Base-by-base conservation (phyloP, 352 stramenopile species). In the Plasmopara viticola region DNA sequence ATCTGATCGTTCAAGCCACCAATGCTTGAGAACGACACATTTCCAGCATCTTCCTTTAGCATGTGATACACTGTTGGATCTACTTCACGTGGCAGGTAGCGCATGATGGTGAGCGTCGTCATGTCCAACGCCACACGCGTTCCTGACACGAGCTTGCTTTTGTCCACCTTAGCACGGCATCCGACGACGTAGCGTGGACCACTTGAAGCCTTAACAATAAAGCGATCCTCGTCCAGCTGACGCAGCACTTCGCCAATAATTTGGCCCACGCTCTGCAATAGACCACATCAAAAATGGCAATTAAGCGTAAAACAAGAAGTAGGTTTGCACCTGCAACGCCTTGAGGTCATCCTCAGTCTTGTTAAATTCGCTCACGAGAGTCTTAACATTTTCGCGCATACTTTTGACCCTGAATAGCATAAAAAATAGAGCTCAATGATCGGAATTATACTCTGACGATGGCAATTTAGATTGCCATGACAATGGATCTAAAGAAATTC, bases 51-150 rank as follows among this genome's bases (percentile, higher is more conserved):
- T 51, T 97, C 94, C 51, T 97, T 96, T 64, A 99, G 90, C 97
- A 99, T 99, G 76, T 98, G 95, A 76, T 98, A 99, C 30, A 99
- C 97, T 4, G 95, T 99, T 17, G 97, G 97, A 71, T 99, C 97
- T 51, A 99, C 96, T 62, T 99, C 96, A 48, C 96, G 85, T 15
- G 97, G 97, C 51, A 99, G 76, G 53, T 96, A 86, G 50, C 96
- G 89, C 96, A 99, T 99, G 74, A 99, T 99, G 33, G 97, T 99
- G 48, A 99, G 81, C 48, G 97, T 99, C n/a, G 96, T 99, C 95
- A 99, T 99, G 72, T 99, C 97, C 41, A 99, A 76, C 28, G 96
- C 95, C 33, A 99, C 96, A 40, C 97, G 81, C 17, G 95, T 99
- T 46, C 97, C 97, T 25, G 93, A 88, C 78, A 98, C 98, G 44